phyloP scores from a whole-genome alignment of 257 asterid species.

The Jasminum sambac region DNA sequence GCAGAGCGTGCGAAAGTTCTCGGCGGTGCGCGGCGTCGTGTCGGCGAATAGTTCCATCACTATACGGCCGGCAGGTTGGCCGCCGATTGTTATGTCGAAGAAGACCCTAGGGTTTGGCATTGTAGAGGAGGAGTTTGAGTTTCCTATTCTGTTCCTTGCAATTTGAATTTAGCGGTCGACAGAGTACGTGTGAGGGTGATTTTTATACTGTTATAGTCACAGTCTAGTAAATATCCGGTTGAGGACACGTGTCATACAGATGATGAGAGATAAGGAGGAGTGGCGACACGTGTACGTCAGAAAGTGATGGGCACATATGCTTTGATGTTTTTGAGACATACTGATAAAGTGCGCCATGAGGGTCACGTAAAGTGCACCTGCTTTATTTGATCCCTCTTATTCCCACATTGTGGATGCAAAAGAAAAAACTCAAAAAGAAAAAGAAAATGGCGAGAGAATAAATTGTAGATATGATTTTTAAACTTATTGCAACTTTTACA shows the following conservation, averaged over 20 bases:
- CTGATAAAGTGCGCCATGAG: not conserved
- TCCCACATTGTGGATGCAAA: too few species aligned
- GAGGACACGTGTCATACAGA: not conserved
- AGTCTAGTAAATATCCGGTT: not conserved
- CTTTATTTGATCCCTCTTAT: too few species aligned
- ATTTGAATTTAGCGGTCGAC: not conserved
- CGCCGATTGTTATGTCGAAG: slow-evolving; percentile 27
- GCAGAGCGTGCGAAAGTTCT: slow-evolving; percentile 34
- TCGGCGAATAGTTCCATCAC: slow-evolving; percentile 33
- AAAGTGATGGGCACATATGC: not conserved
- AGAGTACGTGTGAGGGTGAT: too few species aligned
- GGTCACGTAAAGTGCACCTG: slow-evolving; percentile 1
- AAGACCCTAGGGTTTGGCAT: slow-evolving; percentile 32
- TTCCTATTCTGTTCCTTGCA: not conserved
- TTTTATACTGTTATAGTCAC: not conserved
- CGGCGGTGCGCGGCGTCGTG: slow-evolving; percentile 21
- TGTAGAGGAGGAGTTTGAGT: not conserved
- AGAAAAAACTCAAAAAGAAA: too few species aligned
- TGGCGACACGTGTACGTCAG: not conserved
- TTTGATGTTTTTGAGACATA: too few species aligned
- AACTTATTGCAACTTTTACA: too few species aligned
- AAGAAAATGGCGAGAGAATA: too few species aligned
- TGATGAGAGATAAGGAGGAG: not conserved
- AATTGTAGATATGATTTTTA: too few species aligned
- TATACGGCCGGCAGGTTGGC: slow-evolving; percentile 22